A percentile compares a stretch with the other conserved stretches of the same genome.
These are phyloP conservation scores for Sambucus nigra DNA, from an alignment of 129 eudicot genomes.

Conservation along the genomic window DNA sequence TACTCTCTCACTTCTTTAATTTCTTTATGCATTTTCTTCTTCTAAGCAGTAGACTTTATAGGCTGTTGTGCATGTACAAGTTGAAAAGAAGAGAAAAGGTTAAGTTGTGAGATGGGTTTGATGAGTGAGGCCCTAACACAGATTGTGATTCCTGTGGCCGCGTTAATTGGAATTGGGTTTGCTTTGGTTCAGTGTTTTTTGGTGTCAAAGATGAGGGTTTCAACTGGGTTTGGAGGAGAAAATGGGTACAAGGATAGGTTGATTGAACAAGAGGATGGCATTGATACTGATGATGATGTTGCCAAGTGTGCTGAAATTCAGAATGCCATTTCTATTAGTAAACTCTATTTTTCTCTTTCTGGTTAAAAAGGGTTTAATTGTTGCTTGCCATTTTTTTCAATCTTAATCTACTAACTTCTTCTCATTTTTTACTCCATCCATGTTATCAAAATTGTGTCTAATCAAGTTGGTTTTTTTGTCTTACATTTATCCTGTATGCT, in stretches of 20 bases:
- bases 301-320: slow-evolving; percentile 51
- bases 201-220: slow-evolving; percentile 33
- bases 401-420: too few relatives aligned
- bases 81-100: background rate
- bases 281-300: slow-evolving; percentile 31
- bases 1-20: too few relatives aligned
- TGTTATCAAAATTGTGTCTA: too few relatives aligned
- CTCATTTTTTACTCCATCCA: too few relatives aligned
- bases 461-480: too few relatives aligned
- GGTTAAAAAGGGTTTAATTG: too few relatives aligned
- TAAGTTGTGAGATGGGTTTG: slow-evolving; percentile 25
- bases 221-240: slow-evolving; percentile 9
- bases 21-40: too few relatives aligned
- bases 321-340: slow-evolving; percentile 43
- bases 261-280: slow-evolving; percentile 36
- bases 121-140: slow-evolving; percentile 33
- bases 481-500: too few relatives aligned
- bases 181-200: slow-evolving; percentile 40
- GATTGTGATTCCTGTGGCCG: slow-evolving; percentile 32
- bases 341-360: slow-evolving; percentile 9
- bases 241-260: slow-evolving; percentile 26
- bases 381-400: too few relatives aligned
- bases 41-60: too few relatives aligned
- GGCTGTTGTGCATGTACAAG: too few relatives aligned
- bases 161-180: slow-evolving; percentile 39